Conservation (phyloP, 208 protist genomes). For the Crithidia brevicula region DNA sequence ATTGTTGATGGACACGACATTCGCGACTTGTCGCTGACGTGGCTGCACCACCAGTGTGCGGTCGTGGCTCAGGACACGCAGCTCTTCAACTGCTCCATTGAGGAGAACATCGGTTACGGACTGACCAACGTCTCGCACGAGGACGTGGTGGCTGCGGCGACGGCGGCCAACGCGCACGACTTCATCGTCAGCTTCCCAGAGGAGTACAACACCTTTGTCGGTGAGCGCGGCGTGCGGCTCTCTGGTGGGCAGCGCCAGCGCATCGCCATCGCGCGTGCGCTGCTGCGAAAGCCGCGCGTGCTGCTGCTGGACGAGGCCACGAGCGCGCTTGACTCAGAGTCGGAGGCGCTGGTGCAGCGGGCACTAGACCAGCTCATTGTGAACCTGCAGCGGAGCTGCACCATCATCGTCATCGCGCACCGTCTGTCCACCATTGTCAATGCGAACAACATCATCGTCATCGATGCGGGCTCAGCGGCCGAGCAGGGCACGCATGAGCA, state of each 20-base stretch:
- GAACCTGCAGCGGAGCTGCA: conserved; percentile 57
- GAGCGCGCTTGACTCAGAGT: conserved; percentile 68
- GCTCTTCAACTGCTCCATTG: conserved; percentile 94
- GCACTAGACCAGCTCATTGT: conserved; percentile 69
- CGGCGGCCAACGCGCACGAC: conserved; percentile 60
- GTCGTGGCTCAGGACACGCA: conserved; percentile 98
- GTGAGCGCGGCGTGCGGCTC: conserved; percentile 83
- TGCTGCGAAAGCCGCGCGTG: conserved; percentile 82
- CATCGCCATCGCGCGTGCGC: conserved; percentile 93
- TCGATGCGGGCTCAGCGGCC: conserved; percentile 49
- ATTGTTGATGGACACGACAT: conserved; percentile 40
- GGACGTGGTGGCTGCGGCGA: conserved; percentile 44
- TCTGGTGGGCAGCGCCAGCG: conserved; percentile 95
- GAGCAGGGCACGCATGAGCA: conserved; percentile 61
- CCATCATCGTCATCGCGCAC: conserved; percentile 72
- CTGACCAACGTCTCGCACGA: conserved; percentile 32
- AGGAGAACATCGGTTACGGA: conserved; percentile 74
- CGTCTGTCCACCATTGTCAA: conserved; percentile 64
- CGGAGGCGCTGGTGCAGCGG: conserved; percentile 91
- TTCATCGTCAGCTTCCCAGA: conserved; percentile 52
- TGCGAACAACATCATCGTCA: conserved; percentile 60
- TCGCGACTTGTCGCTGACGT: conserved; percentile 37
- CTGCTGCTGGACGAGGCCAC: conserved; percentile 96
- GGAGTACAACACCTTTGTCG: conserved; percentile 52
- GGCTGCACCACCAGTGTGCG: conserved; percentile 72